phyloP scores from a whole-genome alignment of 1,284 basidiomycete genomes.

The Inonotus hispidus region DNA sequence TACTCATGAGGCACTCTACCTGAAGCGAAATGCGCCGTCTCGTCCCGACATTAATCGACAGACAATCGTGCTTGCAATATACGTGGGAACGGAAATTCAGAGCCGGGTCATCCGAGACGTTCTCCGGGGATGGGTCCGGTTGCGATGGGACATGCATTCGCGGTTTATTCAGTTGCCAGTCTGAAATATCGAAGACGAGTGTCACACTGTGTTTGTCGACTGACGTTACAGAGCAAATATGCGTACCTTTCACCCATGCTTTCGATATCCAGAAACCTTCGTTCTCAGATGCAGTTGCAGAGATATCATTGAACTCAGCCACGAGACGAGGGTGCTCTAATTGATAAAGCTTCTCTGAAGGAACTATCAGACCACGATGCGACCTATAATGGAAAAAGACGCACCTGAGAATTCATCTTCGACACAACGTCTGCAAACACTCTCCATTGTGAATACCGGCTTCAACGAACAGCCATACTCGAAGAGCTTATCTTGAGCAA shows the following conservation, averaged over 20 bases:
- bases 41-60: slow-evolving; percentile 47
- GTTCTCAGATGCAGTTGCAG: slow-evolving; percentile 37
- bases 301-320: slow-evolving; percentile 48
- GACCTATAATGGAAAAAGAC: slow-evolving; percentile 12
- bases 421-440: slow-evolving; percentile 63
- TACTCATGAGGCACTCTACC: slow-evolving; percentile 31
- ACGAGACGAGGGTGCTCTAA: slow-evolving; percentile 58
- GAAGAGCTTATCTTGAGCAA: slow-evolving; percentile 7
- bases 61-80: slow-evolving; percentile 58
- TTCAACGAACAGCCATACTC: slow-evolving; percentile 6
- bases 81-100: slow-evolving; percentile 53
- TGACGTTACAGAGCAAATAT: not conserved
- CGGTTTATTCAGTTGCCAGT: slow-evolving; percentile 66
- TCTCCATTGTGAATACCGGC: slow-evolving; percentile 26
- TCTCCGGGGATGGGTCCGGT: slow-evolving; percentile 61
- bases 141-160: slow-evolving; percentile 59
- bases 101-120: slow-evolving; percentile 22
- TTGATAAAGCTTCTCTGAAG: slow-evolving; percentile 60
- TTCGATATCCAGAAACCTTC: slow-evolving; percentile 72
- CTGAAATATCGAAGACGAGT: slow-evolving; percentile 31
- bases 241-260: slow-evolving; percentile 67
- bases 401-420: slow-evolving; percentile 53
- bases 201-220: not conserved
- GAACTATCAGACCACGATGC: slow-evolving; percentile 1
- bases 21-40: slow-evolving; percentile 56